A percentile compares a stretch with the other conserved stretches of the same genome.
These are phyloP conservation scores for Beta lomatogona DNA, from an alignment of 179 eudicot genomes.

Conservation along the genomic window DNA sequence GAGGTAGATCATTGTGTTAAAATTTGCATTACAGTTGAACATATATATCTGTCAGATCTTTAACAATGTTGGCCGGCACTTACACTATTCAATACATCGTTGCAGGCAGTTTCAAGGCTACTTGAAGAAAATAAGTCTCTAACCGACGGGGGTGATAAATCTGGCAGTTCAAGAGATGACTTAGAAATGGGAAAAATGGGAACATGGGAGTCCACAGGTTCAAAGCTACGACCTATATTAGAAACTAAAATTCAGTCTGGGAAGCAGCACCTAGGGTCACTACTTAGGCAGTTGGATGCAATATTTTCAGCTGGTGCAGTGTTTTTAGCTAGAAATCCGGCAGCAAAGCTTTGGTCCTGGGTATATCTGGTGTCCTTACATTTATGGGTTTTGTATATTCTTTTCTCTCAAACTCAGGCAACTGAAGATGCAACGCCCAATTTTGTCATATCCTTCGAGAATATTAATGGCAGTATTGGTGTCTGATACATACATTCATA, in stretches of 20 bases:
- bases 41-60: neutral
- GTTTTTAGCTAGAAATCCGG: slow-evolving; percentile 70
- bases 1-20: slow-evolving; percentile 56
- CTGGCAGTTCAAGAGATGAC: slow-evolving; percentile 51
- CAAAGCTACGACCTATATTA: slow-evolving; percentile 63
- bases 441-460: slow-evolving; percentile 76
- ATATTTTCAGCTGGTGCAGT: slow-evolving; percentile 69
- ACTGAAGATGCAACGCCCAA: slow-evolving; percentile 62
- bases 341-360: slow-evolving; percentile 70
- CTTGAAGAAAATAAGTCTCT: slow-evolving; percentile 63
- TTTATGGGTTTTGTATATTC: slow-evolving; percentile 86
- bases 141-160: slow-evolving; percentile 31
- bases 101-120: slow-evolving; percentile 73
- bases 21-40: neutral
- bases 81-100: neutral
- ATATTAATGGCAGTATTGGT: slow-evolving; percentile 64
- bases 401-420: slow-evolving; percentile 63
- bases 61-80: neutral
- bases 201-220: slow-evolving; percentile 45
- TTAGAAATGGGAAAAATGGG: slow-evolving; percentile 41
- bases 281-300: slow-evolving; percentile 78
- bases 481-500: slow-evolving; percentile 30
- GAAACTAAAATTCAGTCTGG: slow-evolving; percentile 64
- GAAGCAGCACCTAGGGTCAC: slow-evolving; percentile 70
- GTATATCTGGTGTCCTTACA: slow-evolving; percentile 80